Percentiles rank a stretch among this genome's conserved stretches.
These are phyloP conservation scores for Ogataea allantospora DNA, from an alignment of 805 yeast species.

Conservation along the genomic window DNA sequence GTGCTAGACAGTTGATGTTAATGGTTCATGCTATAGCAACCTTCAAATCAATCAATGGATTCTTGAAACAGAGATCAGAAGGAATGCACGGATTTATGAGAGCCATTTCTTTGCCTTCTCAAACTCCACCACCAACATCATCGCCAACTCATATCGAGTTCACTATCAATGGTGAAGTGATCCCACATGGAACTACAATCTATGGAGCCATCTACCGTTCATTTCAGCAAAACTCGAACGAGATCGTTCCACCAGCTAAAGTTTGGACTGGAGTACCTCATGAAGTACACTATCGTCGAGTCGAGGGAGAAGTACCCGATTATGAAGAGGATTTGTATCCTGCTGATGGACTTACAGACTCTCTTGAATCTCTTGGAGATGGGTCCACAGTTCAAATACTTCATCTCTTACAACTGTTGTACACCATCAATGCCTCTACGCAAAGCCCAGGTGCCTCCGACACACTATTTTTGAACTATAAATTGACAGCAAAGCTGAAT, in stretches of 20 bases:
- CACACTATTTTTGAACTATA: constrained; percentile 63
- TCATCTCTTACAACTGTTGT: constrained; percentile 47
- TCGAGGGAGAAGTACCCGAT: constrained; percentile 27
- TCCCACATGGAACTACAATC: constrained; percentile 67
- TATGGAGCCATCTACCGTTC: constrained; percentile 70
- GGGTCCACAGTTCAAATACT: constrained; percentile 40
- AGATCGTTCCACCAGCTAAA: constrained; percentile 42
- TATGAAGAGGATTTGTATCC: constrained; percentile 33
- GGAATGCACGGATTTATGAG: constrained; percentile 30
- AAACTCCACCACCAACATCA: constrained; percentile 14
- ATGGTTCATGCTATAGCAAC: constrained; percentile 63
- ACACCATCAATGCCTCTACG: constrained; percentile 36
- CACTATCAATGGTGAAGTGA: constrained; percentile 50
- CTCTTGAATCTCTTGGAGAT: constrained; percentile 33
- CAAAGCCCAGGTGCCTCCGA: constrained; percentile 29
- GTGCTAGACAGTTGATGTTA: constrained; percentile 34
- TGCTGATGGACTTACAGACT: constrained; percentile 28
- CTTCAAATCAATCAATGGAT: constrained; percentile 49
- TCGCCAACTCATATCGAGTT: constrained; percentile 50
- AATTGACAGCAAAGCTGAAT: constrained; percentile 79
- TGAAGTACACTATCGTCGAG: constrained; percentile 46
- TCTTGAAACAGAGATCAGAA: constrained; percentile 41
- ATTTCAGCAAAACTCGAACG: constrained; percentile 38
- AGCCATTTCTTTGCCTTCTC: constrained; percentile 18
- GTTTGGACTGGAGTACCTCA: constrained; percentile 62